phyloP scores from a whole-genome alignment of 2,329 filamentous ascomycete genomes.

The Cercospora sp. region DNA sequence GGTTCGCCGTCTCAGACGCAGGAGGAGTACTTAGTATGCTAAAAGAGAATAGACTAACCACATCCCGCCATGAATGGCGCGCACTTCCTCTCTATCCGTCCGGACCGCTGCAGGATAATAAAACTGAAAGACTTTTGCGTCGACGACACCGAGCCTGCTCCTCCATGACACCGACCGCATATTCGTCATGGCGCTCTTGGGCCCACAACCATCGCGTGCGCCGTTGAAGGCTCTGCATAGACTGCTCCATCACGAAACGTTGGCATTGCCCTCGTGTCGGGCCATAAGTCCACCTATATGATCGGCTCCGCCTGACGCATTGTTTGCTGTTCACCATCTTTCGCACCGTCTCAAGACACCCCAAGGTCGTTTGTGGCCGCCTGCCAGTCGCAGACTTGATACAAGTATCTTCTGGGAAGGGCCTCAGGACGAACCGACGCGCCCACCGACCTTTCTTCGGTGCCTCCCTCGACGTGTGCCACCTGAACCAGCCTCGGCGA shows the following conservation, averaged over 20 bases:
- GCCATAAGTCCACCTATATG: neutral
- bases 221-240: neutral
- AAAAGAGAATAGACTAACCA: conserved; percentile 2
- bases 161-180: neutral
- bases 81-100: neutral
- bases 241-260: neutral
- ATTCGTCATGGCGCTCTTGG: neutral
- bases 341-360: neutral
- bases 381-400: neutral
- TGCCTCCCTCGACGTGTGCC: neutral
- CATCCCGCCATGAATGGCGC: neutral
- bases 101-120: neutral
- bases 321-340: neutral
- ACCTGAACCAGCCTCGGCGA: neutral
- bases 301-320: neutral
- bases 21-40: conserved; percentile 2
- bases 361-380: neutral
- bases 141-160: neutral
- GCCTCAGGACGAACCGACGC: neutral
- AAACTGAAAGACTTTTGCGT: neutral
- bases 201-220: neutral
- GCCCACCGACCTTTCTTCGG: neutral
- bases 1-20: conserved; percentile 16
- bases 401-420: neutral
- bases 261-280: neutral